Evolutionary conservation across 257 asterid genomes (phyloP).

Genomic region (Nemophila menziesii): DNA sequence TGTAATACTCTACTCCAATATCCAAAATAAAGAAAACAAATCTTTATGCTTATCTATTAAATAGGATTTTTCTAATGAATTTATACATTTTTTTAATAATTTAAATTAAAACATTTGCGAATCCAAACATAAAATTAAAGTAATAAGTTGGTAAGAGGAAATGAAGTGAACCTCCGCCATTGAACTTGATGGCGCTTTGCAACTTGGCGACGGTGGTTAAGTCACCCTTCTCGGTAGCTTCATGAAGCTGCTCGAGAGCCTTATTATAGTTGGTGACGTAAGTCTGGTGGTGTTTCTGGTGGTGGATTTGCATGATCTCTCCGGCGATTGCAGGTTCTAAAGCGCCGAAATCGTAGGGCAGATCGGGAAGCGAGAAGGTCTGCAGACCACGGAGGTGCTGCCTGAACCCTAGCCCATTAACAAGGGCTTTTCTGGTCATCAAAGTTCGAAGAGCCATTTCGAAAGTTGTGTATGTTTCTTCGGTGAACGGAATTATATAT

Average conservation of each 20-base stretch:
- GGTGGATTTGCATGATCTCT: slow-evolving; percentile 91
- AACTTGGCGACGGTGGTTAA: slow-evolving; percentile 55
- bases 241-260: slow-evolving; percentile 74
- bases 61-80: too few species aligned
- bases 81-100: too few species aligned
- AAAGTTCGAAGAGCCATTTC: slow-evolving; percentile 61
- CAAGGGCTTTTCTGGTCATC: slow-evolving; percentile 22
- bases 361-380: slow-evolving; percentile 75
- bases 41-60: not conserved
- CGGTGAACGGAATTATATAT: not conserved
- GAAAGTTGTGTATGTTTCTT: slow-evolving; percentile 2
- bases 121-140: not conserved
- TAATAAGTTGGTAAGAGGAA: not conserved
- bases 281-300: slow-evolving; percentile 92
- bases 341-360: slow-evolving; percentile 75
- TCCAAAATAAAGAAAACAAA: too few species aligned
- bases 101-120: too few species aligned
- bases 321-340: slow-evolving; percentile 82
- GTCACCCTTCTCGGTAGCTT: slow-evolving; percentile 60
- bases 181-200: slow-evolving; percentile 86
- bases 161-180: slow-evolving; percentile 67
- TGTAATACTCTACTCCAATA: too few species aligned
- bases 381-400: slow-evolving; percentile 39
- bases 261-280: slow-evolving; percentile 84
- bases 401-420: slow-evolving; percentile 20